These are phyloP conservation scores for Avicennia marina DNA, from an alignment of 257 asterid species.

Conservation along the genomic window DNA sequence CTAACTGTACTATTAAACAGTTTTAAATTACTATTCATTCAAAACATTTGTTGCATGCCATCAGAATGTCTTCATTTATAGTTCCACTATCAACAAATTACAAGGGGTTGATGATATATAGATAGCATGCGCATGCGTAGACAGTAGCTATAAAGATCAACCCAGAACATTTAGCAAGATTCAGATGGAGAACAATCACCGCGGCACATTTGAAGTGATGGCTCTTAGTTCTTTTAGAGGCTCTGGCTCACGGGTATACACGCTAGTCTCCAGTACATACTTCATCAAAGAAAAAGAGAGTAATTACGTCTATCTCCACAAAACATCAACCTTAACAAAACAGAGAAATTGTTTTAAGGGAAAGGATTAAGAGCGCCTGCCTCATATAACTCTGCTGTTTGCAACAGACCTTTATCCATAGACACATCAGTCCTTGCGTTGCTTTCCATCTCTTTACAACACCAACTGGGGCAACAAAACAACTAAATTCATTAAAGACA, in stretches of 20 bases:
- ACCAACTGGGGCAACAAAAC: background rate
- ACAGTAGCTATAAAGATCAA: background rate
- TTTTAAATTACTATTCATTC: too few relatives aligned
- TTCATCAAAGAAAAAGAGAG: background rate
- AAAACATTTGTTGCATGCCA: too few relatives aligned
- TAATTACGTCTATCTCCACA: background rate
- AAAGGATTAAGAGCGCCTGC: slow-evolving; percentile 7
- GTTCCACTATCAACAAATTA: background rate
- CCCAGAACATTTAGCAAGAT: background rate
- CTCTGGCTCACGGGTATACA: slow-evolving; percentile 45
- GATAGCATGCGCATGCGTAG: background rate
- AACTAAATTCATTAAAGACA: background rate
- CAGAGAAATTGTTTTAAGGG: background rate
- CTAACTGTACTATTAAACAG: background rate
- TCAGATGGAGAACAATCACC: slow-evolving; percentile 15
- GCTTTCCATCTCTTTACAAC: slow-evolving; percentile 26
- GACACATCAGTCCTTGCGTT: background rate
- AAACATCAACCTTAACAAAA: background rate
- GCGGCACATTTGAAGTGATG: slow-evolving; percentile 39
- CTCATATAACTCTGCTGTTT: slow-evolving; percentile 34
- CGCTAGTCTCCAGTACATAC: slow-evolving; percentile 51
- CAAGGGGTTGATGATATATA: background rate
- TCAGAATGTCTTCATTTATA: background rate
- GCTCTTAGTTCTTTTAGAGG: slow-evolving; percentile 48
- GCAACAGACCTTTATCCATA: slow-evolving; percentile 33